These are phyloP conservation scores for Apiotrichum sp. DNA, from an alignment of 1,284 basidiomycete genomes.

Conservation along the genomic window DNA sequence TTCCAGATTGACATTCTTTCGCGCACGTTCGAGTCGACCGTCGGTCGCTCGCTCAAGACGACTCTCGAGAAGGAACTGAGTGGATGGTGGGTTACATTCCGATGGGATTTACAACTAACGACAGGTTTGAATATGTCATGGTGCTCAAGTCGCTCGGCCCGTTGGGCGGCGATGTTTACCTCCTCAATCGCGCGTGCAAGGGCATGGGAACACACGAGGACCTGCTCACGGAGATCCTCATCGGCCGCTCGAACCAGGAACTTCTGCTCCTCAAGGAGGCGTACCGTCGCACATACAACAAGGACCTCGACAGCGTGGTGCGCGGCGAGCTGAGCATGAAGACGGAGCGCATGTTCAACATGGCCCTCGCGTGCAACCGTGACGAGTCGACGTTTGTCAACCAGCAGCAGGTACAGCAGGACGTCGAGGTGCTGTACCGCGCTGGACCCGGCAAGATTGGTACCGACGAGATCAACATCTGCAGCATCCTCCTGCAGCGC, in stretches of 20 bases:
- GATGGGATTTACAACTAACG: background rate
- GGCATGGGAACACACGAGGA: conserved; percentile 47
- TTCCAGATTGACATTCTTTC: conserved; percentile 45
- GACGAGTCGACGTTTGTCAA: conserved; percentile 45
- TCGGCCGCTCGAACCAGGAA: conserved; percentile 45
- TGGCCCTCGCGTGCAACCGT: conserved; percentile 43
- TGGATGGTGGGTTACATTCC: conserved; percentile 31
- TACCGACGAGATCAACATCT: conserved; percentile 48
- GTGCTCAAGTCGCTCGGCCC: conserved; percentile 45
- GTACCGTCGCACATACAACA: conserved; percentile 39
- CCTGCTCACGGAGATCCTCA: conserved; percentile 45
- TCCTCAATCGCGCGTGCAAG: conserved; percentile 41
- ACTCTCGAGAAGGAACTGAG: conserved; percentile 47
- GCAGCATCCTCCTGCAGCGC: conserved; percentile 43
- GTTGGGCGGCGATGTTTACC: conserved; percentile 40
- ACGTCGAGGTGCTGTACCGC: conserved; percentile 43
- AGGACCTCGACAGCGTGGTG: conserved; percentile 38
- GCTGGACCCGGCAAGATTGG: conserved; percentile 45
- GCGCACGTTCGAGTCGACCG: conserved; percentile 42
- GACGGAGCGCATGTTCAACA: conserved; percentile 46
- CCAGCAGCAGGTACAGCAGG: conserved; percentile 42
- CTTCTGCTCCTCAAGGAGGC: conserved; percentile 46
- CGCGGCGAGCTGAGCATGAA: conserved; percentile 48
- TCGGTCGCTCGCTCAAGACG: conserved; percentile 36
- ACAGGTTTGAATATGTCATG: conserved; percentile 43